Evolutionary conservation across 2,329 filamentous ascomycete genomes (phyloP), one percentile per base, ranked within the genome.

Genomic region (Penicillium sp.): DNA sequence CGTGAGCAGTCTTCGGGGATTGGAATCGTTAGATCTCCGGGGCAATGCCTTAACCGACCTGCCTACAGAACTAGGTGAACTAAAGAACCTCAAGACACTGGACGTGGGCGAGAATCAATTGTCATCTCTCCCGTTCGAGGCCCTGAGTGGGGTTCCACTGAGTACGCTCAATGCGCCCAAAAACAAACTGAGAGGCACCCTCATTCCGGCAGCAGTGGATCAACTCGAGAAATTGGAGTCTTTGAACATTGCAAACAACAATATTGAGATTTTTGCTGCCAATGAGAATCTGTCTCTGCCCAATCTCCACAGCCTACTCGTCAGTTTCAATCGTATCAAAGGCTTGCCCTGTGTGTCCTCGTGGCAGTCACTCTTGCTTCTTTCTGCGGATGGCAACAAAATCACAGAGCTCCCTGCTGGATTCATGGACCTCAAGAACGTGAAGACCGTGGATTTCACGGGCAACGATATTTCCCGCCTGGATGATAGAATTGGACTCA

Each of bases 91-190:
- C 29, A 87, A 90, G 26, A 83, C 90, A 10, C 78, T 98, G 50
- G 93, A 96, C 68, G 72, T 97, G 22, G 86, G 88, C 56, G 86
- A 91, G 63, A 99, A 99, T 66, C 82, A 84, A 52, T 82, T 99
- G 27, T 84, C 84, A 49, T 80, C 81, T 2, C 71, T 97, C 13
- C 89, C 90, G 0, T 90, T 93, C 67, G 84, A 88, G 7, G 79
- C 82, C 4, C 78, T 98, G 29, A 82, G 84, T 13, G 80, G 81
- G 13, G 74, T 96, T 49, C 87, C 90, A 0, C 73, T 97, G 42
- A 85, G 84, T 0, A 91, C 96, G 62, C 76, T 98, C 2, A 80
- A 85, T 49, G 87, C 87, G 9, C 85, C 87, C 35, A 93, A 90
- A 72, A 98, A 98, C 73, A 87, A 87, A 57, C 80, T 98, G 2